Evolutionary conservation across 148 eudicot genomes (phyloP).

Genomic region (Amaranthus palmeri): DNA sequence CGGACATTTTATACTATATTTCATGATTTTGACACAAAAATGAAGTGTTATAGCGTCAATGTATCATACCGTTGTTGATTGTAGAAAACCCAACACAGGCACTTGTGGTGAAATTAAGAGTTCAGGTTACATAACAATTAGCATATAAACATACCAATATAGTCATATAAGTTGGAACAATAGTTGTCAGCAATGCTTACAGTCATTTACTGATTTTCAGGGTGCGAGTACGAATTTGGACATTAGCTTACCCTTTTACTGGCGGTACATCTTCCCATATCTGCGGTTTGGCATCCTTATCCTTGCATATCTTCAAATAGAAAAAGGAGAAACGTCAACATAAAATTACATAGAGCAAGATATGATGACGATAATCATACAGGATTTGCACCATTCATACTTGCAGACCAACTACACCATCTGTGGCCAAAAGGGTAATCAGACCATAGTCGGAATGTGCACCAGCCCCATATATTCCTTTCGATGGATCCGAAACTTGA

Average conservation of each 20-base stretch:
- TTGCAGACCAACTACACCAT: slow-evolving; percentile 79
- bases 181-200: not conserved
- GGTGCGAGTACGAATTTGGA: not conserved
- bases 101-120: no score
- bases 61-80: no score
- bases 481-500: slow-evolving; percentile 63
- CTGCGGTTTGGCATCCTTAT: slow-evolving; percentile 80
- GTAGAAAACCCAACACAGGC: no score
- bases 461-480: slow-evolving; percentile 92
- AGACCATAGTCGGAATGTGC: slow-evolving; percentile 93
- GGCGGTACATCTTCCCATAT: slow-evolving; percentile 89
- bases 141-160: no score
- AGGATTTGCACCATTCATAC: slow-evolving; percentile 39
- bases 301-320: slow-evolving; percentile 72
- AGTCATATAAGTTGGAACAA: not conserved
- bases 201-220: not conserved
- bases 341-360: slow-evolving; percentile 12
- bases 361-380: slow-evolving; percentile 5
- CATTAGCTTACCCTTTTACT: slow-evolving; percentile 59
- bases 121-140: no score
- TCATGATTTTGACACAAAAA: no score
- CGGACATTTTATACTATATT: no score
- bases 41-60: no score
- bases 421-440: slow-evolving; percentile 89
- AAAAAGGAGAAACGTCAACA: slow-evolving; percentile 7